Conservation (phyloP, 2,329 filamentous ascomycete genomes). For the Saccharata proteae region DNA sequence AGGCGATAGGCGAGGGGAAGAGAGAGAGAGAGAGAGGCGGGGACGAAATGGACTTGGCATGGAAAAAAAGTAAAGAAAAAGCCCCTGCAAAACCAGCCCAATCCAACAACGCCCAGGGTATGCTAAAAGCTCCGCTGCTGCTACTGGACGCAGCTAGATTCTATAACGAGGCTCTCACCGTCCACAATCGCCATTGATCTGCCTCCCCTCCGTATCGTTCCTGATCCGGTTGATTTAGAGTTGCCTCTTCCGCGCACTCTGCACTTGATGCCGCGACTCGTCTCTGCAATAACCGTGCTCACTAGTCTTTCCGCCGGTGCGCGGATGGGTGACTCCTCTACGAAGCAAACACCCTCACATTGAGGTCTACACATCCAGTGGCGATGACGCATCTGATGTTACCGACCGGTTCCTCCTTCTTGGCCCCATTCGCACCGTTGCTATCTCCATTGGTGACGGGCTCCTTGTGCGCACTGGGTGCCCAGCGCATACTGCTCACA, state of each 20-base stretch:
- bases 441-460: slow-evolving; percentile 25
- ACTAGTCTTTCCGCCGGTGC: neutral
- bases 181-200: no score
- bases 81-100: neutral
- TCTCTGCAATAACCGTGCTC: neutral
- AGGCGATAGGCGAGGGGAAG: no score
- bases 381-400: slow-evolving; percentile 77
- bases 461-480: slow-evolving; percentile 60
- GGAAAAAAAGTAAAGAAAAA: slow-evolving; percentile 2
- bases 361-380: slow-evolving; percentile 73
- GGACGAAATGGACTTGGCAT: slow-evolving; percentile 6
- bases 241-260: slow-evolving; percentile 6
- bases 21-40: no score
- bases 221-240: slow-evolving; percentile 3
- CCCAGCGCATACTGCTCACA: slow-evolving; percentile 78
- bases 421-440: slow-evolving; percentile 15
- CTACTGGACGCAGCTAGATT: no score
- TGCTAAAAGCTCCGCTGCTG: slow-evolving; percentile 6
- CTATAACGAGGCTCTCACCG: no score
- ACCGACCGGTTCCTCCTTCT: slow-evolving; percentile 40
- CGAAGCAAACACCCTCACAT: slow-evolving; percentile 64
- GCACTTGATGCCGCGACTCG: no score
- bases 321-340: slow-evolving; percentile 13
- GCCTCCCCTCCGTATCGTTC: slow-evolving; percentile 5
- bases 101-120: slow-evolving; percentile 7